A percentile compares a stretch with the other conserved stretches of the same genome.
Conservation (phyloP, 495 filamentous ascomycete genomes). For the Trichoderma gamsii region DNA sequence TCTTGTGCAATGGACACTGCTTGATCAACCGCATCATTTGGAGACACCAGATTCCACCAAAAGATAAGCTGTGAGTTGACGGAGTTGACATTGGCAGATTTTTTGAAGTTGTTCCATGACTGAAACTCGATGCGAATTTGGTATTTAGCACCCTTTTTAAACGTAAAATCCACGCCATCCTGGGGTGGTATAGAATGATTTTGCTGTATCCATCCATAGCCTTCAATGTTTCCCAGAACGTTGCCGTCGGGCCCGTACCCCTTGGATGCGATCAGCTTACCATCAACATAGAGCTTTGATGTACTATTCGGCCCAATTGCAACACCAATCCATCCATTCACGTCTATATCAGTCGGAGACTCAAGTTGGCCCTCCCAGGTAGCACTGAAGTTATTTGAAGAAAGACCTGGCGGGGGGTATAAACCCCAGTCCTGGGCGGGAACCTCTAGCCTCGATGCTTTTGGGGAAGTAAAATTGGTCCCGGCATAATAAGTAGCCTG, state of each 20-base stretch:
- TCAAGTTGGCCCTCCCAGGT: constrained; percentile 35
- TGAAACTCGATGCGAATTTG: constrained; percentile 40
- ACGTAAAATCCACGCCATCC: constrained; percentile 33
- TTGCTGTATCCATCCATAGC: constrained; percentile 21
- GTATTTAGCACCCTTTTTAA: constrained; percentile 28
- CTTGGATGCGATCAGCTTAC: constrained; percentile 21
- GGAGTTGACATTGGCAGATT: constrained; percentile 34
- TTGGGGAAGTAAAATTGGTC: constrained; percentile 31
- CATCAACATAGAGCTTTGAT: constrained; percentile 33
- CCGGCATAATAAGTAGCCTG: constrained; percentile 37
- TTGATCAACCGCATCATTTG: constrained; percentile 27
- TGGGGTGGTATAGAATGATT: constrained; percentile 23
- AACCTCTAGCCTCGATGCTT: constrained; percentile 27
- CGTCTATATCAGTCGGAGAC: constrained; percentile 31
- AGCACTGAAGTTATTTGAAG: constrained; percentile 41
- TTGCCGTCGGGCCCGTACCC: constrained; percentile 23
- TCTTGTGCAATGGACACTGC: constrained; percentile 31
- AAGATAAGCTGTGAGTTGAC: constrained; percentile 39
- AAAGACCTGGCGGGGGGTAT: constrained; percentile 35
- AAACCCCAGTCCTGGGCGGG: constrained; percentile 39
- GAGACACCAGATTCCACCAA: constrained; percentile 42
- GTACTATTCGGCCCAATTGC: constrained; percentile 36
- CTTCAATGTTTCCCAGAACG: constrained; percentile 30
- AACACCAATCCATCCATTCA: constrained; percentile 33
- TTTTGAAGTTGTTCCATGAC: constrained; percentile 38